Base-by-base conservation (phyloP, 768 basidiomycete genomes). In the Cystofilobasidium capitatum region DNA sequence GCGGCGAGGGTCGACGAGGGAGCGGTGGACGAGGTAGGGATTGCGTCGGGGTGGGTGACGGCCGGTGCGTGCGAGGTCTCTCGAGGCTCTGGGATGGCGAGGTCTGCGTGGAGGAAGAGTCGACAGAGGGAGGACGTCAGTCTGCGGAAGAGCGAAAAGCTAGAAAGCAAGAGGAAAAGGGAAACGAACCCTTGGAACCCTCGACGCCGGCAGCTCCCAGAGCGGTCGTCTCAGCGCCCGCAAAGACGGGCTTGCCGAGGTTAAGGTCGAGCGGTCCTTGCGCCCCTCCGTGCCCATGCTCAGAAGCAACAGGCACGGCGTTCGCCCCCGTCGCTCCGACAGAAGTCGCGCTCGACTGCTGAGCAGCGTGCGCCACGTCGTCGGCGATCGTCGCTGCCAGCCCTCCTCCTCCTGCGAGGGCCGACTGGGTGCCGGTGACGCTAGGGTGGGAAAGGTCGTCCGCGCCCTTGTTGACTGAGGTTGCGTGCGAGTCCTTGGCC, bases 401-500 rank as follows among this genome's bases (percentile, higher is more conserved):
- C 3, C 51, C 51, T 2, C 51, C 51, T 12, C 51, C 51, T 3
- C 51, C 51, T 26, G 51, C 51, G 51, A 55, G 51, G 51, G 51
- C 51, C 2, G 51, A 55, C 31, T 55, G 51, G 29, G 29, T 17
- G 26, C 49, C 49, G 24, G 49, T 51, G 6, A 64, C 17, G 37
- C 16, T 33, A 49, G 47, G 24, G 13, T 16, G 17, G 62, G 35
- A 33, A n/a, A 33, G 22, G 24, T 20, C 7, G 33, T 17, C n/a
- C 39, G n/a, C n/a, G 33, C 13, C 5, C 1, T 26, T 12, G 5
- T 24, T 37, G 31, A 33, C 57, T 13, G n/a, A 26, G 29, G 61
- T 68, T 2, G 61, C 66, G 33, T 36, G n/a, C 17, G 66, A 62
- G 14, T 68, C 42, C 60, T 62, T 31, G 13, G 66, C 66, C 12